phyloP scores from a whole-genome alignment of 2,329 filamentous ascomycete species.

The Hypoxylon sp. region DNA sequence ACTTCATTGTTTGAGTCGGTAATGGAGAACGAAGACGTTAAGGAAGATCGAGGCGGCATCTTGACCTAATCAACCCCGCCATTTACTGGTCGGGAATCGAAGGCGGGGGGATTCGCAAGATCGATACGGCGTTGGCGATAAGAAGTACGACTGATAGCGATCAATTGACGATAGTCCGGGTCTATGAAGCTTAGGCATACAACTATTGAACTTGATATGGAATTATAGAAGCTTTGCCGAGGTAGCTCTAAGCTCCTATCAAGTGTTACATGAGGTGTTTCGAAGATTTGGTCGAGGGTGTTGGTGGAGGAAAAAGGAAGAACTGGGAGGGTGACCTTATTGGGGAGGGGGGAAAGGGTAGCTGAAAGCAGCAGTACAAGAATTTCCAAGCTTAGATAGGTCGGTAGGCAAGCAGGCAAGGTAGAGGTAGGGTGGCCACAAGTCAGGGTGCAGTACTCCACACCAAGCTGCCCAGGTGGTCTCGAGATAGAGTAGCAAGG shows the following conservation, averaged over 20 bases:
- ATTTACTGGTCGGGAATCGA: slow-evolving; percentile 62
- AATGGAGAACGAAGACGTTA: slow-evolving; percentile 92
- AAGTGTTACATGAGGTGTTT: slow-evolving; percentile 64
- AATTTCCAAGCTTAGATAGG: slow-evolving; percentile 44
- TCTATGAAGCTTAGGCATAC: slow-evolving; percentile 46
- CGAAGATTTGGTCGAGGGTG: slow-evolving; percentile 54
- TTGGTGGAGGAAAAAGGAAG: slow-evolving; percentile 43
- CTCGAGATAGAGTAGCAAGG: slow-evolving; percentile 18
- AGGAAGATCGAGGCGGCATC: slow-evolving; percentile 90
- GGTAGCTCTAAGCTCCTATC: slow-evolving; percentile 58
- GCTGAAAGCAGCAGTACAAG: slow-evolving; percentile 47
- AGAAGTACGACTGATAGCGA: slow-evolving; percentile 46
- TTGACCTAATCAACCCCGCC: slow-evolving; percentile 67
- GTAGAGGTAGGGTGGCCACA: slow-evolving; percentile 31
- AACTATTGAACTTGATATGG: slow-evolving; percentile 36
- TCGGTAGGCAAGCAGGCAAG: slow-evolving; percentile 37
- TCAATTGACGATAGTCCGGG: slow-evolving; percentile 42
- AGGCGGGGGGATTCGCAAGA: slow-evolving; percentile 53
- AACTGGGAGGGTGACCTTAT: slow-evolving; percentile 41
- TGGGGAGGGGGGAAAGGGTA: slow-evolving; percentile 39
- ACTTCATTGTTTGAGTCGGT: slow-evolving; percentile 96
- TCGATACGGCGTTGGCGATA: slow-evolving; percentile 49
- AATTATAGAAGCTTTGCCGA: slow-evolving; percentile 47
- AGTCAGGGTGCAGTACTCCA: slow-evolving; percentile 37
- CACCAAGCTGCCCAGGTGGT: slow-evolving; percentile 16